Percentiles rank a stretch among this genome's conserved stretches.
Evolutionary conservation across 2,329 filamentous ascomycete genomes (phyloP).

Genomic region (Myriosclerotinia curreyana): DNA sequence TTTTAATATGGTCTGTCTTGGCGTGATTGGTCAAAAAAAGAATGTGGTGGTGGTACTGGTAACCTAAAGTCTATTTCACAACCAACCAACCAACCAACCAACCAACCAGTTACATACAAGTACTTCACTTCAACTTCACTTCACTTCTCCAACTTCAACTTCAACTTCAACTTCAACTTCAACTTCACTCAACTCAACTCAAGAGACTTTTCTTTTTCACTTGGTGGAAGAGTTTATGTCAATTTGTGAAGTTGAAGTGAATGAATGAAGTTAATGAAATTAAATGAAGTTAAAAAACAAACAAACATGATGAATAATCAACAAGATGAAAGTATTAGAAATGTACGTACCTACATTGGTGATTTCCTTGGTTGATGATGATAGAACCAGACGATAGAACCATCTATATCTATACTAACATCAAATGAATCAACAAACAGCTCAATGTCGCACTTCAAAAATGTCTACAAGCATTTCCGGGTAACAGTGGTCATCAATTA

Average conservation of each 20-base stretch:
- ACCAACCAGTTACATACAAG: no score
- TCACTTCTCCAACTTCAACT: not conserved
- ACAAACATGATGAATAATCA: conserved; percentile 20
- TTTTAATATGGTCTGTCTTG: no score
- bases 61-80: no score
- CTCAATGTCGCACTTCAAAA: conserved; percentile 21
- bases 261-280: not conserved
- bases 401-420: no score
- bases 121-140: not conserved
- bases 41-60: no score
- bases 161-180: not conserved
- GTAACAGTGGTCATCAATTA: conserved; percentile 19
- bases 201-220: conserved; percentile 13
- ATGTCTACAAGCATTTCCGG: conserved; percentile 17
- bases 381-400: no score
- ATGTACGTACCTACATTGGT: no score
- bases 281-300: not conserved
- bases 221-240: conserved; percentile 10
- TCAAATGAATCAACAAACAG: not conserved
- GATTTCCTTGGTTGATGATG: no score
- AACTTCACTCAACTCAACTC: not conserved
- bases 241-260: not conserved
- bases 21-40: no score
- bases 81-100: no score
- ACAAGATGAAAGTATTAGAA: conserved; percentile 17